Evolutionary conservation across 2,329 filamentous ascomycete species (phyloP).

Genomic region (Ascochyta rabiei): DNA sequence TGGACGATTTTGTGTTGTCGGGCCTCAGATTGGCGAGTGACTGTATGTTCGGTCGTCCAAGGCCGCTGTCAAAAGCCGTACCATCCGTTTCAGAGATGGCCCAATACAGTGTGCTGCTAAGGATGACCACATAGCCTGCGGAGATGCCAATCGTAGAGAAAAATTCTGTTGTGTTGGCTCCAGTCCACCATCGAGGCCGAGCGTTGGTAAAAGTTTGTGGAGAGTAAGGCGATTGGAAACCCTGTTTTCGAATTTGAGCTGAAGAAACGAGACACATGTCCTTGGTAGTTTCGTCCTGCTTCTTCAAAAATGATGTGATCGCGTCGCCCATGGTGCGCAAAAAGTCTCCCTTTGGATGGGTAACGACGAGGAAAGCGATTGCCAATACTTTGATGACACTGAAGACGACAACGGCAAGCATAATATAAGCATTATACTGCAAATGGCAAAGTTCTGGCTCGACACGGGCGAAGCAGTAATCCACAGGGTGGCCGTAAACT

Average conservation of each 20-base stretch:
- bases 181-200: constrained; percentile 18
- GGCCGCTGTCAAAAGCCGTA: constrained; percentile 10
- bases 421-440: constrained; percentile 25
- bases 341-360: constrained; percentile 6
- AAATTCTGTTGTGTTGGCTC: constrained; percentile 20
- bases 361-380: constrained; percentile 19
- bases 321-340: constrained; percentile 37
- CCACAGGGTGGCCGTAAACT: constrained; percentile 19
- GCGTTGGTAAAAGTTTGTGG: background rate
- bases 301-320: constrained; percentile 32
- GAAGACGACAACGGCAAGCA: constrained; percentile 22
- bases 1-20: constrained; percentile 13
- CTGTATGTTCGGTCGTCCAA: constrained; percentile 19
- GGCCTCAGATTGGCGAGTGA: constrained; percentile 17
- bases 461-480: constrained; percentile 19
- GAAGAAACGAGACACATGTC: constrained; percentile 27
- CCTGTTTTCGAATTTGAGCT: constrained; percentile 14
- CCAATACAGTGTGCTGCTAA: constrained; percentile 9
- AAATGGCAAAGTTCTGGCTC: constrained; percentile 20
- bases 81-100: constrained; percentile 15
- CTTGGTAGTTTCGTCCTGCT: constrained; percentile 25
- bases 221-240: background rate
- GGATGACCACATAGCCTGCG: constrained; percentile 10
- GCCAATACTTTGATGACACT: constrained; percentile 22
- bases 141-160: constrained; percentile 16